These are phyloP conservation scores for Ramalina peruviana DNA, from an alignment of 495 filamentous ascomycete species.

Conservation along the genomic window DNA sequence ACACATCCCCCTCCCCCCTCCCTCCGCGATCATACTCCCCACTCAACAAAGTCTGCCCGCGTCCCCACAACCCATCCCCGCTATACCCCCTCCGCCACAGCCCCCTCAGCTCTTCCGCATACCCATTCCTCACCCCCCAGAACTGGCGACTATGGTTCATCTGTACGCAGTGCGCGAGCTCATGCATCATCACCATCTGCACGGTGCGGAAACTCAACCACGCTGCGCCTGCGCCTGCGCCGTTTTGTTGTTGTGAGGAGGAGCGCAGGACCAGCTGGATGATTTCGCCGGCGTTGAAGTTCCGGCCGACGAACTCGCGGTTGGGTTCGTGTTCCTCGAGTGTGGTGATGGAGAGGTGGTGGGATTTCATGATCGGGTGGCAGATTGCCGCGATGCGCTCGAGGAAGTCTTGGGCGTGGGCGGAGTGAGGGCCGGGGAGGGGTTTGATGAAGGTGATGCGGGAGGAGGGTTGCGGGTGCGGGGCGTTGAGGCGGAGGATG, in stretches of 20 bases:
- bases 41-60: conserved; percentile 43
- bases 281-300: conserved; percentile 59
- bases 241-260: conserved; percentile 15
- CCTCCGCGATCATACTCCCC: conserved; percentile 43
- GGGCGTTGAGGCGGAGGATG: conserved; percentile 54
- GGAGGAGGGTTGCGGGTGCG: conserved; percentile 51
- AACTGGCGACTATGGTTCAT: conserved; percentile 70
- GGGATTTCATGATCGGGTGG: conserved; percentile 55
- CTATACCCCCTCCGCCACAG: conserved; percentile 53
- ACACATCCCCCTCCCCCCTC: conserved; percentile 28
- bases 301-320: conserved; percentile 59
- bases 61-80: conserved; percentile 67
- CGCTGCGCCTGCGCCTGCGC: no score
- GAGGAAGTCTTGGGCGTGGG: conserved; percentile 52
- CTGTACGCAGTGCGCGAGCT: conserved; percentile 63
- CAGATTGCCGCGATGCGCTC: conserved; percentile 68
- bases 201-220: conserved; percentile 68
- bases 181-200: conserved; percentile 78
- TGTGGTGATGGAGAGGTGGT: conserved; percentile 53
- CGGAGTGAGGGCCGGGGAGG: conserved; percentile 42
- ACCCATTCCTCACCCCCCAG: conserved; percentile 57
- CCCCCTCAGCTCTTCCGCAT: conserved; percentile 45
- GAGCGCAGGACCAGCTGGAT: conserved; percentile 56
- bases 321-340: conserved; percentile 69
- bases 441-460: conserved; percentile 68